These are phyloP conservation scores for Tolypocladium sp. DNA, from an alignment of 2,329 filamentous ascomycete genomes.

Conservation along the genomic window DNA sequence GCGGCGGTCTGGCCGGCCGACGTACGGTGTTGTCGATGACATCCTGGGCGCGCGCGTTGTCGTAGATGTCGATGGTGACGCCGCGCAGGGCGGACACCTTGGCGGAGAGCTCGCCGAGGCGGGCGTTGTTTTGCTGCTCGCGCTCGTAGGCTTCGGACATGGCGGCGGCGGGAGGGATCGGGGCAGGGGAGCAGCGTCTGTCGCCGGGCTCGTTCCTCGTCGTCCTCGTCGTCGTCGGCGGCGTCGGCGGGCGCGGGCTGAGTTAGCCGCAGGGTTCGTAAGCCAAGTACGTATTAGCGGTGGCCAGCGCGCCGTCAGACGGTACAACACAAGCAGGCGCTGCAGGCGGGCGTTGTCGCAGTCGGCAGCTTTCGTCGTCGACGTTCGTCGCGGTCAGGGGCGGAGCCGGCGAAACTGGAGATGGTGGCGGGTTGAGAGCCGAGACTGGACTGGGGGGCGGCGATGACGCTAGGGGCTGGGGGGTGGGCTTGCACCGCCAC, in stretches of 20 bases:
- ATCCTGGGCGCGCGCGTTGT: conserved; percentile 81
- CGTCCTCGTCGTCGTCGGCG: not conserved
- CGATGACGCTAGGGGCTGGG: not conserved
- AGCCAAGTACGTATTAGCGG: not conserved
- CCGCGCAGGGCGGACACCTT: conserved; percentile 90
- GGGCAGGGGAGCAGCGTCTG: not conserved
- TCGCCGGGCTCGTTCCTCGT: not conserved
- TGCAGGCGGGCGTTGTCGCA: not conserved
- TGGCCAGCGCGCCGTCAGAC: not conserved
- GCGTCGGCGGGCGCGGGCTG: not conserved
- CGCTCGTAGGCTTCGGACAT: conserved; percentile 75
- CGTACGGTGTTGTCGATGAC: conserved; percentile 80
- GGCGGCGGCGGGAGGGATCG: conserved; percentile 3
- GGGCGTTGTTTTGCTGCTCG: conserved; percentile 87
- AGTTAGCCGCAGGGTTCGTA: not conserved
- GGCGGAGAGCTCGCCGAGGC: conserved; percentile 78
- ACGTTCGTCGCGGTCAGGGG: not conserved
- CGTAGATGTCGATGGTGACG: conserved; percentile 96
- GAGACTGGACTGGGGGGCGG: not conserved
- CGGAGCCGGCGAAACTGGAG: not conserved
- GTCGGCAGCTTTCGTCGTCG: not conserved
- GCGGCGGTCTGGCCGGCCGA: not conserved
- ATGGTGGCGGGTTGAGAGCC: not conserved
- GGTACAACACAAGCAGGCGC: not conserved
- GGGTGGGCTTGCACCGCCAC: conserved; percentile 11